Percentiles rank a stretch among this genome's conserved stretches.
These are phyloP conservation scores for Pugionium cornutum DNA, from an alignment of 345 rosid species.

Conservation along the genomic window DNA sequence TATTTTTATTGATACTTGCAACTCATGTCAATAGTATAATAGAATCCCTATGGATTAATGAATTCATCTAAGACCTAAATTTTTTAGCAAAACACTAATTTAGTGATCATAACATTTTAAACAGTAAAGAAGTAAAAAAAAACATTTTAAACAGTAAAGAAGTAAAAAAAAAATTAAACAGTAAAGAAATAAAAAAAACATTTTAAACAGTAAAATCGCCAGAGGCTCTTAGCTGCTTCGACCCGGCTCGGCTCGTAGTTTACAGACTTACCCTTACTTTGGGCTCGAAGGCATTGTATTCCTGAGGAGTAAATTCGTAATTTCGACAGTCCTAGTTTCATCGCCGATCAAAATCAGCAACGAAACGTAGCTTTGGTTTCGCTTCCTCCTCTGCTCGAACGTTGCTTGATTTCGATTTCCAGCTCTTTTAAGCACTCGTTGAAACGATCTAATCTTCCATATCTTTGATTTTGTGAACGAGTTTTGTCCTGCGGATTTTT, in stretches of 20 bases:
- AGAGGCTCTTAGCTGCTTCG: constrained; percentile 27
- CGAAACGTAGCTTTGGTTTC: constrained; percentile 38
- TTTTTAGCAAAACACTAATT: not conserved
- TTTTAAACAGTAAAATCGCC: not conserved
- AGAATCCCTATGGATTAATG: constrained; percentile 1
- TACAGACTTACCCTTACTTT: constrained; percentile 30
- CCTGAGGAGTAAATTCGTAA: constrained; percentile 51
- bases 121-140: too few species aligned
- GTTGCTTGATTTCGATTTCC: constrained; percentile 54
- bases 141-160: too few species aligned
- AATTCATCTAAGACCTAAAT: not conserved
- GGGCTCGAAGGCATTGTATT: not conserved
- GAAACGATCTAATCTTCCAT: constrained; percentile 23
- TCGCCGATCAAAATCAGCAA: constrained; percentile 83
- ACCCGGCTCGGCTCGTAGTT: constrained; percentile 29
- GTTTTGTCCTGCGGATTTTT: constrained; percentile 20
- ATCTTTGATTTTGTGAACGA: constrained; percentile 25
- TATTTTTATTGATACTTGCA: too few species aligned
- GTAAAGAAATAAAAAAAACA: constrained; percentile 9
- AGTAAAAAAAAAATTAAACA: not conserved
- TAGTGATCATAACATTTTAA: not conserved
- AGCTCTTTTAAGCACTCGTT: constrained; percentile 33
- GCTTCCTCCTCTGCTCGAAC: constrained; percentile 50
- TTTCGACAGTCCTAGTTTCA: constrained; percentile 42
- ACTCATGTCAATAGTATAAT: constrained; percentile 8